Base-by-base conservation (phyloP, 768 basidiomycete genomes). In the Boletus insuetus region DNA sequence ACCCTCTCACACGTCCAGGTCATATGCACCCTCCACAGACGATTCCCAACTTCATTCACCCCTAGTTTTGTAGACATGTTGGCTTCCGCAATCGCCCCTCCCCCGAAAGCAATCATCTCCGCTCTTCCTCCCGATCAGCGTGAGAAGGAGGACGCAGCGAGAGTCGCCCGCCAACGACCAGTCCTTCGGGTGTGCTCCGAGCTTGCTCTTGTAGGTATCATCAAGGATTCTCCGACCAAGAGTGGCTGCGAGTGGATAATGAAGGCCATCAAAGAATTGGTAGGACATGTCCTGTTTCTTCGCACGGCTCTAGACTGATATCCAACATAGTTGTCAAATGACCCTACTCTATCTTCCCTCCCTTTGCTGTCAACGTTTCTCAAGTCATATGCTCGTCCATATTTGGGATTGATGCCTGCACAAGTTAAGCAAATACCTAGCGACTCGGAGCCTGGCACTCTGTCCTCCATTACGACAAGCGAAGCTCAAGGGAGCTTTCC, bases 361-460 rank as follows among this genome's bases (percentile, higher is more conserved):
- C 97, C 97, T 0, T 78, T 99, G 43, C 80, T 98, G 32, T 82
- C 91, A 9, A 94, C 89, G 0, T 98, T 98, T 69, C 82, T 98
- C 59, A 98, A 97, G 70, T 83, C 89, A n/a, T 97, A 93, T 68
- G 84, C 88, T 8, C 80, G 86, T 8, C 89, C 92, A 0, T 99
- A 85, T 72, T 84, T 98, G 45, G 94, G 95, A n/a, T 78, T 91
- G 49, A 71, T 72, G 0, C 82, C 86, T 2, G 78, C 70, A 76
- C 19, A 67, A 16, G 72, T 75, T 20, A 90, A 85, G 64, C 90
- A 89, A 69, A 78, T 86, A 58, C 69, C 82, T 2, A 66, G 74
- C 13, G 69, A 79, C 14, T 67, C 80, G 6, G 86, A 87, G 58
- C 78, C 80, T 24, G 85, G 83, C 2, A 81, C 75, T 7, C 68